A percentile compares a stretch with the other conserved stretches of the same genome.
Conservation (phyloP, 2,329 filamentous ascomycete genomes). For the Aspergillus viridinutans region DNA sequence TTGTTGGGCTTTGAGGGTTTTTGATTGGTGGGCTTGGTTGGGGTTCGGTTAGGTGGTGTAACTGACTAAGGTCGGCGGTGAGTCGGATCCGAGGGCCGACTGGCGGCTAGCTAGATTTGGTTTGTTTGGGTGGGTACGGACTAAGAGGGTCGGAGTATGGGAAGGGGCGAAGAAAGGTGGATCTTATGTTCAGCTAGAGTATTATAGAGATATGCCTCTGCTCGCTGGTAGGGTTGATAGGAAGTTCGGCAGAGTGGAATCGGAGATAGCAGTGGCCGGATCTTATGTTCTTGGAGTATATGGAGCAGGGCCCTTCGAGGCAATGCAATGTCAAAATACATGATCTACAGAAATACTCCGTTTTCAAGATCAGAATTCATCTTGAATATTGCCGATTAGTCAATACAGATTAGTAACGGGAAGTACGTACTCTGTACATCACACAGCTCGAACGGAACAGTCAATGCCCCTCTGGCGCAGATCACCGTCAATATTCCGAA, state of each 20-base stretch:
- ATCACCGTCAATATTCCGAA: slow-evolving; percentile 24
- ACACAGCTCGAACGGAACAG: slow-evolving; percentile 25
- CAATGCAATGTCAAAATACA: not conserved
- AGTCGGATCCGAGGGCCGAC: not conserved
- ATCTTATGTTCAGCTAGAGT: not conserved
- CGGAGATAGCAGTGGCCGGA: not conserved
- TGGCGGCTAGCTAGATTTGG: not conserved
- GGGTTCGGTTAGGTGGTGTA: too few relatives aligned
- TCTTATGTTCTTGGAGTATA: not conserved
- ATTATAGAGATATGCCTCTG: not conserved
- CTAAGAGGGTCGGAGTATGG: not conserved
- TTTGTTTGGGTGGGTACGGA: not conserved
- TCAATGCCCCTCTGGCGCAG: slow-evolving; percentile 30
- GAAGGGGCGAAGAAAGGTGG: not conserved
- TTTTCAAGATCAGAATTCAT: not conserved
- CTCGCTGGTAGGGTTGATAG: not conserved
- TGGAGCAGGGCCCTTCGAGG: not conserved
- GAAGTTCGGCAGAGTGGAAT: not conserved
- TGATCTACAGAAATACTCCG: not conserved
- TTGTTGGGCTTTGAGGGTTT: not conserved
- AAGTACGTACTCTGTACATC: not conserved
- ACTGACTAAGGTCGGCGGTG: not conserved
- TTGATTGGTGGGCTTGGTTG: not conserved
- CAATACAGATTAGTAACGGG: not conserved
- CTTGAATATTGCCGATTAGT: too few relatives aligned